phyloP scores from a whole-genome alignment of 768 basidiomycete genomes.

The Mycena latifolia region DNA sequence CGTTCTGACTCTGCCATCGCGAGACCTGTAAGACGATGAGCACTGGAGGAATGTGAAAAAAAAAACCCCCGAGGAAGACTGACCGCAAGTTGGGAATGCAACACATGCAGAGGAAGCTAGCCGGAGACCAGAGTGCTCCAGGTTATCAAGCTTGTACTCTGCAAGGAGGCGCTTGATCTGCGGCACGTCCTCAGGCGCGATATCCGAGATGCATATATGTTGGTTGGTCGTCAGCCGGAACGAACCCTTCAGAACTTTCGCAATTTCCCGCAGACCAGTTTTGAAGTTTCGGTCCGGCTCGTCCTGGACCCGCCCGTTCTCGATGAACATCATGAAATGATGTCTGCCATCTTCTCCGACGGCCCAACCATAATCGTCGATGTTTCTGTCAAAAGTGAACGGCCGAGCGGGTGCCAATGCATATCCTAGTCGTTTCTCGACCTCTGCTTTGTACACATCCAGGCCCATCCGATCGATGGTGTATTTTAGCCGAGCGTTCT shows the following conservation, averaged over 20 bases:
- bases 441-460: slow-evolving; percentile 87
- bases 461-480: slow-evolving; percentile 97
- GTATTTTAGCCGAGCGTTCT: slow-evolving; percentile 95
- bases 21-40: slow-evolving; percentile 42
- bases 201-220: slow-evolving; percentile 90
- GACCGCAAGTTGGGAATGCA: slow-evolving; percentile 95
- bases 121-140: slow-evolving; percentile 82
- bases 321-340: slow-evolving; percentile 95
- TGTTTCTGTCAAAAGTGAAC: slow-evolving; percentile 87
- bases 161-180: slow-evolving; percentile 83
- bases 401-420: slow-evolving; percentile 77
- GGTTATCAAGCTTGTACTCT: slow-evolving; percentile 91
- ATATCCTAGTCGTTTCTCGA: slow-evolving; percentile 91
- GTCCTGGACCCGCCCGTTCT: slow-evolving; percentile 98
- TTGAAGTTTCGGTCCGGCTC: slow-evolving; percentile 93
- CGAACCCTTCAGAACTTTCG: slow-evolving; percentile 92
- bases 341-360: slow-evolving; percentile 89
- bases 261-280: slow-evolving; percentile 92
- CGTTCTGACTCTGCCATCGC: slow-evolving; percentile 68
- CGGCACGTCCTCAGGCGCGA: slow-evolving; percentile 77
- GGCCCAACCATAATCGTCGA: slow-evolving; percentile 96
- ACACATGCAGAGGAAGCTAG: slow-evolving; percentile 96
- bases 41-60: background rate
- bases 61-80: slow-evolving; percentile 37
- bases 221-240: slow-evolving; percentile 98